phyloP scores from a whole-genome alignment of 23 red algal species.

The Gracilaria gracilis region DNA sequence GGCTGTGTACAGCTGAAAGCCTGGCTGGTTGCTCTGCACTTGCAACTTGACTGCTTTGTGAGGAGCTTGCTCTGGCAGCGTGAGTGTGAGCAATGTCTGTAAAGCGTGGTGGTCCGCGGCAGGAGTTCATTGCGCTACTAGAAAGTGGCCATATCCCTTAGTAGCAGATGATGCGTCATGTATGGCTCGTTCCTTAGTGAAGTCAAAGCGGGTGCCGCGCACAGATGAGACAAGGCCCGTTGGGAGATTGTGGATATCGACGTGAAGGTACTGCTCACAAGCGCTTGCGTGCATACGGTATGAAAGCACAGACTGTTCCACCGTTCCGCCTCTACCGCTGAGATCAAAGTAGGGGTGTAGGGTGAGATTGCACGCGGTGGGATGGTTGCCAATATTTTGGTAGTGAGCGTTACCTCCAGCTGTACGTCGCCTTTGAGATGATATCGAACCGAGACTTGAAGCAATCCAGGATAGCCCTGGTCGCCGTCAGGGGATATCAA shows the following conservation, averaged over 20 bases:
- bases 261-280: constrained; percentile 43
- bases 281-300: constrained; percentile 30
- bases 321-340: constrained; percentile 44
- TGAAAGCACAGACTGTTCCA: constrained; percentile 34
- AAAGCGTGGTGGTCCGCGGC: not conserved
- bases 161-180: not conserved
- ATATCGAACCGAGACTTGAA: constrained; percentile 73
- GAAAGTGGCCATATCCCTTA: constrained; percentile 47
- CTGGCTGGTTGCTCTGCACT: constrained; percentile 79
- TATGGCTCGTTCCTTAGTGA: not conserved
- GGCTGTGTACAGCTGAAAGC: constrained; percentile 85
- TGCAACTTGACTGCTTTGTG: constrained; percentile 32
- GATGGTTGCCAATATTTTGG: constrained; percentile 35
- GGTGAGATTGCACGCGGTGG: constrained; percentile 73
- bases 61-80: not conserved
- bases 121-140: not conserved
- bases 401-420: constrained; percentile 39
- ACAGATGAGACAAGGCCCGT: constrained; percentile 25
- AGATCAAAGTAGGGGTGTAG: constrained; percentile 77
- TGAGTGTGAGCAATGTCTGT: not conserved
- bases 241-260: constrained; percentile 43
- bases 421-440: constrained; percentile 39
- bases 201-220: constrained; percentile 57
- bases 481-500: constrained; percentile 70
- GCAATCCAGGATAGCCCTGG: constrained; percentile 58